Evolutionary conservation across 352 stramenopile species (phyloP).

Genomic region (Globisporangium rhizosaccharum): DNA sequence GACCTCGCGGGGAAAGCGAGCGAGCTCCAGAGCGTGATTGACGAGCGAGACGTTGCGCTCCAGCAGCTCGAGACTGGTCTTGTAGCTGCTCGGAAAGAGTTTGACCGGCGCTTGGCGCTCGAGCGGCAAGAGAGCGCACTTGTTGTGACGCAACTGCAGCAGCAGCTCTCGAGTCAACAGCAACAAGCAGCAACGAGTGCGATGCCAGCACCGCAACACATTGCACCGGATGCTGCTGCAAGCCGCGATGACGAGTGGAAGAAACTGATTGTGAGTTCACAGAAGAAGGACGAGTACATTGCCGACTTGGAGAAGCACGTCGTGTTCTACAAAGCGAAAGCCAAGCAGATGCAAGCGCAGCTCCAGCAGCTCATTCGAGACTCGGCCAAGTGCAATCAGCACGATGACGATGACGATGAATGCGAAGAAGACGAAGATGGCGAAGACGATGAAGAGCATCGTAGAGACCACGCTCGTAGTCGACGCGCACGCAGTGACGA

Average conservation of each 20-base stretch:
- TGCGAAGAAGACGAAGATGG: background rate
- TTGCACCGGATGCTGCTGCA: constrained; percentile 15
- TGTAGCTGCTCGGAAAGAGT: constrained; percentile 56
- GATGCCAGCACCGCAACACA: constrained; percentile 13
- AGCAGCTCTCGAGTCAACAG: constrained; percentile 29
- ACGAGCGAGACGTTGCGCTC: constrained; percentile 42
- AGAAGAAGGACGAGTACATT: constrained; percentile 86
- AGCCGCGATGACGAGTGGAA: constrained; percentile 66
- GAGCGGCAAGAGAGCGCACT: constrained; percentile 41
- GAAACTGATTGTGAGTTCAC: constrained; percentile 53
- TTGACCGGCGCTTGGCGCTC: constrained; percentile 54
- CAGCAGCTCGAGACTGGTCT: constrained; percentile 61
- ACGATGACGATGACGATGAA: constrained; percentile 14
- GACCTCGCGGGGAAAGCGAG: constrained; percentile 32
- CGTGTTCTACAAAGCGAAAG: constrained; percentile 85
- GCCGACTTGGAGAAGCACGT: constrained; percentile 77
- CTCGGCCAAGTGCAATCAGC: constrained; percentile 33
- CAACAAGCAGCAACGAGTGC: constrained; percentile 13
- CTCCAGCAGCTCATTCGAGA: constrained; percentile 72
- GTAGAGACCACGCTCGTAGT: background rate
- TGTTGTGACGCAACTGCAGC: constrained; percentile 27
- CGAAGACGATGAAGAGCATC: background rate
- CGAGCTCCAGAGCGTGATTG: constrained; percentile 29
- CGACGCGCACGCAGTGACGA: background rate
- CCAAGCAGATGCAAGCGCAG: constrained; percentile 82